phyloP scores from a whole-genome alignment of 306 rosid genomes.

The Pyrus communis region DNA sequence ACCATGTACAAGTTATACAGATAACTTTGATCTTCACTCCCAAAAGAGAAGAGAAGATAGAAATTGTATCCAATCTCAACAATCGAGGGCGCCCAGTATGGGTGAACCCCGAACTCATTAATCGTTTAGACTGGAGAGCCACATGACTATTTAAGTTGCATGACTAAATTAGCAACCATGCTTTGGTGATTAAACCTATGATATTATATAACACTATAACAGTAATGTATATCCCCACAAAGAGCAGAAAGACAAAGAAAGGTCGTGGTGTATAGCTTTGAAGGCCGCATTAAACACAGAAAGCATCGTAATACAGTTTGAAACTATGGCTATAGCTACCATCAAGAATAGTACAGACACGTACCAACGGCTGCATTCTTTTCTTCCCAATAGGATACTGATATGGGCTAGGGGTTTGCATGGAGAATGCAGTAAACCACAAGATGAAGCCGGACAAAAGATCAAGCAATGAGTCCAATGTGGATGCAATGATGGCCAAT shows the following conservation, averaged over 20 bases:
- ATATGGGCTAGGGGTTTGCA: slow-evolving; percentile 96
- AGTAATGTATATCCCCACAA: neutral
- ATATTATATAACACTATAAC: neutral
- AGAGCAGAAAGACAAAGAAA: neutral
- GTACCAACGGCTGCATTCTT: slow-evolving; percentile 94
- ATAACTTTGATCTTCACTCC: neutral
- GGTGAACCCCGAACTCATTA: neutral
- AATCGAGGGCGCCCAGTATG: neutral
- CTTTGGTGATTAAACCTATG: neutral
- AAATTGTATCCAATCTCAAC: neutral
- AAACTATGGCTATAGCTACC: neutral
- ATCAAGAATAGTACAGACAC: slow-evolving; percentile 17
- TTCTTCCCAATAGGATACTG: slow-evolving; percentile 96
- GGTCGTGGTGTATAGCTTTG: neutral
- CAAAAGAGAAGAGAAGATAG: neutral
- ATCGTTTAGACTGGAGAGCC: neutral
- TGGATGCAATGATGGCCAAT: slow-evolving; percentile 95
- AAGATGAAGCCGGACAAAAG: slow-evolving; percentile 94
- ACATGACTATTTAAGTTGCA: neutral
- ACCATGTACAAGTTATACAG: neutral
- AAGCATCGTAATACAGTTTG: neutral
- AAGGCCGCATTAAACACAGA: neutral
- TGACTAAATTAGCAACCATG: neutral
- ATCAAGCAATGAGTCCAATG: slow-evolving; percentile 94
- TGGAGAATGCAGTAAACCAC: slow-evolving; percentile 99